A percentile compares a stretch with the other conserved stretches of the same genome.
These are phyloP conservation scores for Ambrosiella cleistominuta DNA, from an alignment of 2,329 filamentous ascomycete genomes.

Conservation along the genomic window DNA sequence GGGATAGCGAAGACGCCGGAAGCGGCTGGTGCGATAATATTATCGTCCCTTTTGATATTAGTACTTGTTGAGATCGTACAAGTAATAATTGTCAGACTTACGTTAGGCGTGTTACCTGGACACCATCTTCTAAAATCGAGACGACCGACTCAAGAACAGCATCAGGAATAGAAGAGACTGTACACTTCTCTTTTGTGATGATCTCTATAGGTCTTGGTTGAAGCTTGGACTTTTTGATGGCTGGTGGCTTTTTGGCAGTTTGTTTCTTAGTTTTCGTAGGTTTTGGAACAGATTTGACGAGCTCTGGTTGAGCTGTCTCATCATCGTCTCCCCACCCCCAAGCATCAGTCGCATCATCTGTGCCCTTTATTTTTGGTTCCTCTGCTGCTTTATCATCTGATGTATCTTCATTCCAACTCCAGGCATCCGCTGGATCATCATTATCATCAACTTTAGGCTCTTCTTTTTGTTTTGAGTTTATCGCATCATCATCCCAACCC, in stretches of 20 bases:
- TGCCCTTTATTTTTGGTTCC: constrained; percentile 8
- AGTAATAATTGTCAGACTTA: constrained; percentile 17
- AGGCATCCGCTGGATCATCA: constrained; percentile 46
- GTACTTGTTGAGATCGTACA: background rate
- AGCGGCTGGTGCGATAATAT: constrained; percentile 49
- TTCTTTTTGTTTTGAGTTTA: background rate
- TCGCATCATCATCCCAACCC: constrained; percentile 53
- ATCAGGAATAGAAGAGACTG: constrained; percentile 73
- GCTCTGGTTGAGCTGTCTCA: background rate
- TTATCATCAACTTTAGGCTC: constrained; percentile 20
- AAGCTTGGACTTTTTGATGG: constrained; percentile 15
- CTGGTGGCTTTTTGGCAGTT: constrained; percentile 4
- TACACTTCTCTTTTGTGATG: constrained; percentile 69
- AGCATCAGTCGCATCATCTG: constrained; percentile 41
- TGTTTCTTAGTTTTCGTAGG: background rate
- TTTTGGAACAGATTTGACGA: background rate
- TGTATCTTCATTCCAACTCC: constrained; percentile 49
- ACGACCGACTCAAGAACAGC: constrained; percentile 52
- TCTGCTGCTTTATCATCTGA: constrained; percentile 38
- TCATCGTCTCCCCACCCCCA: constrained; percentile 79
- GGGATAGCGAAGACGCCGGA: constrained; percentile 55
- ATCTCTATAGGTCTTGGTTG: constrained; percentile 40
- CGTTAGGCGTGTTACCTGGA: constrained; percentile 37
- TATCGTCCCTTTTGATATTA: constrained; percentile 23
- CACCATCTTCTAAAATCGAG: constrained; percentile 41